Evolutionary conservation across 176 grass and related monocot genomes (phyloP).

Genomic region (Chrysopogon serrulatus): DNA sequence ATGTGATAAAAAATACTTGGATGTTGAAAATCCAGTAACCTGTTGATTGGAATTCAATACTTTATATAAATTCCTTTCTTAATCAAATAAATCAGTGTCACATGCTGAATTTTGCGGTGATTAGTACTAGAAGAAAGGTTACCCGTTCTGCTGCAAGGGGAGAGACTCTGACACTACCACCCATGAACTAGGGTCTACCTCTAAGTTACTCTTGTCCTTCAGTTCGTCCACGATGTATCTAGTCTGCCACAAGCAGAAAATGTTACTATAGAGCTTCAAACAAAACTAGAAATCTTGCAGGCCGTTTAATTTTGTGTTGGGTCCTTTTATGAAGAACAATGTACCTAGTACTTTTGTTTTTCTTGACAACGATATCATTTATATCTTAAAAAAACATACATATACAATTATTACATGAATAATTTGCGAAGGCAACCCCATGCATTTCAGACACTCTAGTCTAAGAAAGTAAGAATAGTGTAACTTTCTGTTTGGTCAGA

Average conservation of each 20-base stretch:
- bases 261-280: background rate
- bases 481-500: background rate
- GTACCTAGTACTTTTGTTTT: background rate
- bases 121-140: conserved; percentile 3
- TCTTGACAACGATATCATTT: background rate
- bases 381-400: background rate
- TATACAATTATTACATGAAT: background rate
- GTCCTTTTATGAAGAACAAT: background rate
- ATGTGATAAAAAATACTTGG: background rate
- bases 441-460: background rate
- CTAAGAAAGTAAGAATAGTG: background rate
- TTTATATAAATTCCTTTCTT: background rate
- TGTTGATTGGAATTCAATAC: background rate
- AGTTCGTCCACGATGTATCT: conserved; percentile 70
- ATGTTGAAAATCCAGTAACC: conserved; percentile 3
- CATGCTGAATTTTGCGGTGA: conserved; percentile 4
- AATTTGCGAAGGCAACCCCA: background rate
- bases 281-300: background rate
- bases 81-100: background rate
- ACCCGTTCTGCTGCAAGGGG: conserved; percentile 67
- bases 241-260: conserved; percentile 40
- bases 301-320: background rate
- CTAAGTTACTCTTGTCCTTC: conserved; percentile 67
- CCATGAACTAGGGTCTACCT: conserved; percentile 51
- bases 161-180: conserved; percentile 12